phyloP scores from a whole-genome alignment of 371 early-diverging fungal species.

The Rhizopus delemar region DNA sequence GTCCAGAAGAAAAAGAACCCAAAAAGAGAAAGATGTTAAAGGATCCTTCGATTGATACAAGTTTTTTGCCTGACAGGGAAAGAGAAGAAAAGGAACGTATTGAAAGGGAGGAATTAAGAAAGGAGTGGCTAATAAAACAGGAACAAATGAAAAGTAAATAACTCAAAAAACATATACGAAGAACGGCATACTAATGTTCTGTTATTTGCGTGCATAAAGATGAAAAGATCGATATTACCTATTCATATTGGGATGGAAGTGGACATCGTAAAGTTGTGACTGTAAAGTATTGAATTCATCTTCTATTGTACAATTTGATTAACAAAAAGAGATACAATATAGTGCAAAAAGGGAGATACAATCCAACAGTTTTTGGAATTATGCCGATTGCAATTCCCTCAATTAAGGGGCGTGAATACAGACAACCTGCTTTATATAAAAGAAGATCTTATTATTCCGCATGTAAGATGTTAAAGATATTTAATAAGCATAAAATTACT shows the following conservation, averaged over 20 bases:
- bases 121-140: conserved; percentile 81
- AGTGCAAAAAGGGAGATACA: conserved; percentile 89
- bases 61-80: conserved; percentile 91
- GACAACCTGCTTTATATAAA: conserved; percentile 92
- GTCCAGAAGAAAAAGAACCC: conserved; percentile 15
- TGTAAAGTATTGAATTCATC: conserved; percentile 40
- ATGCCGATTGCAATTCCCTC: conserved; percentile 77
- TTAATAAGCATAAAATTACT: not conserved
- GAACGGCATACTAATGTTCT: conserved; percentile 13
- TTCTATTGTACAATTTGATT: not conserved
- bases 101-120: conserved; percentile 59
- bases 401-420: conserved; percentile 79
- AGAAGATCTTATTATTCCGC: conserved; percentile 95
- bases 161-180: not conserved
- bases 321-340: conserved; percentile 6
- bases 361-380: conserved; percentile 86
- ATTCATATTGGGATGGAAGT: conserved; percentile 94
- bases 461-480: conserved; percentile 56
- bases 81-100: conserved; percentile 83
- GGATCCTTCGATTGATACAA: conserved; percentile 91
- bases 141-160: conserved; percentile 69
- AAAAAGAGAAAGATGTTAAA: conserved; percentile 74
- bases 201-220: conserved; percentile 34
- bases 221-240: conserved; percentile 83
- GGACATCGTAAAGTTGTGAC: conserved; percentile 87